Percentiles rank a stretch among this genome's conserved stretches.
phyloP scores from a whole-genome alignment of 306 rosid genomes.

The Prunus campanulata region DNA sequence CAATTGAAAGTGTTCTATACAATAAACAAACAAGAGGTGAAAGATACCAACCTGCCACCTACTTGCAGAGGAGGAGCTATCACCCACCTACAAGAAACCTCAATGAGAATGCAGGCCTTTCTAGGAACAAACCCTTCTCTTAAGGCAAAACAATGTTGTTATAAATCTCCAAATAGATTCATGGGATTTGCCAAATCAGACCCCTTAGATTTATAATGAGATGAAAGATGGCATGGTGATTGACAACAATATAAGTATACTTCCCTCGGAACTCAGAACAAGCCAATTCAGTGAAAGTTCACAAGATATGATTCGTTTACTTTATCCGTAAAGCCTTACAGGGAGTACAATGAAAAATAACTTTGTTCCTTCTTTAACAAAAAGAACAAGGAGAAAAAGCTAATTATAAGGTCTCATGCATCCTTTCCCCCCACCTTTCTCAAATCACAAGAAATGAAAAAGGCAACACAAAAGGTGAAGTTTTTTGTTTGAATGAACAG shows the following conservation, averaged over 20 bases:
- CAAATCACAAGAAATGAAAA: slow-evolving; percentile 31
- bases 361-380: slow-evolving; percentile 23
- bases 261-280: slow-evolving; percentile 9
- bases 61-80: slow-evolving; percentile 25
- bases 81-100: slow-evolving; percentile 20
- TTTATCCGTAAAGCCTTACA: slow-evolving; percentile 22
- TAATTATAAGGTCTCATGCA: slow-evolving; percentile 29
- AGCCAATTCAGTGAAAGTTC: slow-evolving; percentile 29
- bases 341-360: slow-evolving; percentile 30
- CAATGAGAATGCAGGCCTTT: slow-evolving; percentile 2
- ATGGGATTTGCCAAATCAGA: slow-evolving; percentile 27
- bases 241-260: slow-evolving; percentile 1
- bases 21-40: slow-evolving; percentile 5
- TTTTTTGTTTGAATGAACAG: slow-evolving; percentile 46
- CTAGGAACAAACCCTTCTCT: slow-evolving; percentile 11
- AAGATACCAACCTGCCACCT: slow-evolving; percentile 37
- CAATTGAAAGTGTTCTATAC: not conserved
- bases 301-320: slow-evolving; percentile 20
- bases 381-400: slow-evolving; percentile 30
- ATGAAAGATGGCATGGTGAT: slow-evolving; percentile 21
- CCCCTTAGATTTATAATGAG: slow-evolving; percentile 11
- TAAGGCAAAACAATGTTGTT: slow-evolving; percentile 13
- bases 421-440: slow-evolving; percentile 23
- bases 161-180: slow-evolving; percentile 8
- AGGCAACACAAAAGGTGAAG: slow-evolving; percentile 24